Evolutionary conservation across 2,329 filamentous ascomycete species (phyloP).

Genomic region (Aspergillus fumigatiaffinis): DNA sequence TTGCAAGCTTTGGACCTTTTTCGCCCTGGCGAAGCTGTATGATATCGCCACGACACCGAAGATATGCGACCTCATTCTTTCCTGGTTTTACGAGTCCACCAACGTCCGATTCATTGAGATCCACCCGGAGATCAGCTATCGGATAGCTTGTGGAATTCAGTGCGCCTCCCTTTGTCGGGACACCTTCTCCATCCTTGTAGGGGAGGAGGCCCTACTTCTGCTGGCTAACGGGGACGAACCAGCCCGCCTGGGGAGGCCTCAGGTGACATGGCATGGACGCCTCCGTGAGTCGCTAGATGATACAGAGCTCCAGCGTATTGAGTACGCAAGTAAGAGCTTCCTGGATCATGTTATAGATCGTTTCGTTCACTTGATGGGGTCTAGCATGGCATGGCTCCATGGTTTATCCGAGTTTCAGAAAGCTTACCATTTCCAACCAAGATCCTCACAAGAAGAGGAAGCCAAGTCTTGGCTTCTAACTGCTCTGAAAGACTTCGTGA

Average conservation of each 20-base stretch:
- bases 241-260: slow-evolving; percentile 1
- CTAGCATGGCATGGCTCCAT: slow-evolving; percentile 38
- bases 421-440: slow-evolving; percentile 19
- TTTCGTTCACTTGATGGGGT: slow-evolving; percentile 30
- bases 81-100: slow-evolving; percentile 55
- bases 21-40: slow-evolving; percentile 58
- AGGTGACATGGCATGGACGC: slow-evolving; percentile 45
- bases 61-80: slow-evolving; percentile 47
- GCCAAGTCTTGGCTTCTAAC: slow-evolving; percentile 17
- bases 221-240: slow-evolving; percentile 17
- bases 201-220: slow-evolving; percentile 55
- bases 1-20: slow-evolving; percentile 63
- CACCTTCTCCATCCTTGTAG: slow-evolving; percentile 60
- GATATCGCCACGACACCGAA: slow-evolving; percentile 36
- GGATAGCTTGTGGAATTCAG: slow-evolving; percentile 48
- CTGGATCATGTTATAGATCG: slow-evolving; percentile 44
- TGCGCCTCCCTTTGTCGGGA: slow-evolving; percentile 33
- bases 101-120: slow-evolving; percentile 61
- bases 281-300: slow-evolving; percentile 49
- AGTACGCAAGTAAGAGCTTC: slow-evolving; percentile 56
- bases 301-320: slow-evolving; percentile 53
- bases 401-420: slow-evolving; percentile 26
- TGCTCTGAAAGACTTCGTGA: slow-evolving; percentile 29
- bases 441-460: slow-evolving; percentile 9
- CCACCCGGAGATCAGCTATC: slow-evolving; percentile 58